Evolutionary conservation across 1,284 basidiomycete genomes (phyloP).

Genomic region (Cerioporus squamosus): DNA sequence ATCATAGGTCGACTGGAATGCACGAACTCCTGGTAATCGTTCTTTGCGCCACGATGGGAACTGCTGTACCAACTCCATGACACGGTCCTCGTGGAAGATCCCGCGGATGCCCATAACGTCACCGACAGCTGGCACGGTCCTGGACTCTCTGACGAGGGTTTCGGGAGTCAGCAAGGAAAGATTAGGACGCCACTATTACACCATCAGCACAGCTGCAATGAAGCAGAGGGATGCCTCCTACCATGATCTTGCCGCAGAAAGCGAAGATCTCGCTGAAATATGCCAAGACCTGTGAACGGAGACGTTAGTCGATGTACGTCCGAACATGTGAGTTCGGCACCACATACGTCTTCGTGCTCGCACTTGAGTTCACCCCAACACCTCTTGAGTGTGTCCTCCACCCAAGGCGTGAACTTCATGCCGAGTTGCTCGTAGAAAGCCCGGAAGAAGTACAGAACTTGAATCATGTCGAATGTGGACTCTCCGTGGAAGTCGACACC

Average conservation of each 20-base stretch:
- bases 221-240: conserved; percentile 31
- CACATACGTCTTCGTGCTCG: conserved; percentile 79
- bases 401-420: conserved; percentile 83
- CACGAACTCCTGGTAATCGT: conserved; percentile 74
- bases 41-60: conserved; percentile 73
- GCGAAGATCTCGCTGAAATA: conserved; percentile 77
- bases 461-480: conserved; percentile 74
- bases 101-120: conserved; percentile 85
- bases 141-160: conserved; percentile 75
- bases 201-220: neutral
- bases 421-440: conserved; percentile 74
- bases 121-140: conserved; percentile 53
- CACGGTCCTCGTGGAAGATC: conserved; percentile 60
- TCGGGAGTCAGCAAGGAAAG: conserved; percentile 74
- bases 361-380: conserved; percentile 75
- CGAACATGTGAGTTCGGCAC: neutral
- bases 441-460: conserved; percentile 63
- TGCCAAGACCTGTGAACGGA: conserved; percentile 57
- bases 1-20: conserved; percentile 85
- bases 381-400: conserved; percentile 65
- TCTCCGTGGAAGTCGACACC: conserved; percentile 75
- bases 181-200: conserved; percentile 57
- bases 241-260: conserved; percentile 78
- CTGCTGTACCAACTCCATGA: conserved; percentile 61
- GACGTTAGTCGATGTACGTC: neutral